phyloP scores from a whole-genome alignment of 257 asterid genomes.

The Lithospermum erythrorhizon region DNA sequence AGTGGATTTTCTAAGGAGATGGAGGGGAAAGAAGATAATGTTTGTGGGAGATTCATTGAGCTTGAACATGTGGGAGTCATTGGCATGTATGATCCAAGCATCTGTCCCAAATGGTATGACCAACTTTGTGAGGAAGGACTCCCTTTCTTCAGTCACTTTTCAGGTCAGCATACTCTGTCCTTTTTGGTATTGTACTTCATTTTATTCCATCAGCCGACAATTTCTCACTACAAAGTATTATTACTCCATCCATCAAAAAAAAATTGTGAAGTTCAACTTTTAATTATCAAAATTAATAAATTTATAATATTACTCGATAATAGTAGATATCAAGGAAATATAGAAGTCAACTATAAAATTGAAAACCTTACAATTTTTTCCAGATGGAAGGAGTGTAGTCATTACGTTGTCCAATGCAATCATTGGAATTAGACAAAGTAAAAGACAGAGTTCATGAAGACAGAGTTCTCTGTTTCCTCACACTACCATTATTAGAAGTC shows the following conservation, averaged over 20 bases:
- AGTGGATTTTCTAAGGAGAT: constrained; percentile 44
- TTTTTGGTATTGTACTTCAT: not conserved
- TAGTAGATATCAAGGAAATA: too few species aligned
- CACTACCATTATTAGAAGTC: not conserved
- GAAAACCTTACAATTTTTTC: too few species aligned
- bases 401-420: not conserved
- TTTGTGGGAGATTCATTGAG: constrained; percentile 82
- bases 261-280: too few species aligned
- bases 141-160: constrained; percentile 45
- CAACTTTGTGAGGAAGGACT: constrained; percentile 21
- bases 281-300: too few species aligned
- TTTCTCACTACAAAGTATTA: too few species aligned
- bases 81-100: constrained; percentile 66
- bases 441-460: not conserved
- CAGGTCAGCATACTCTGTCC: constrained; percentile 26
- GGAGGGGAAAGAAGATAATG: constrained; percentile 72
- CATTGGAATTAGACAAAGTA: not conserved
- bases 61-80: constrained; percentile 65
- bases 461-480: not conserved
- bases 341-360: too few species aligned
- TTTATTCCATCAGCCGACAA: too few species aligned
- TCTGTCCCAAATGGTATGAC: constrained; percentile 35
- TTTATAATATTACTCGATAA: too few species aligned
- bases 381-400: too few species aligned
- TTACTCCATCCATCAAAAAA: too few species aligned